phyloP scores from a whole-genome alignment of 2,329 filamentous ascomycete species.

The Diaporthe longicolla region DNA sequence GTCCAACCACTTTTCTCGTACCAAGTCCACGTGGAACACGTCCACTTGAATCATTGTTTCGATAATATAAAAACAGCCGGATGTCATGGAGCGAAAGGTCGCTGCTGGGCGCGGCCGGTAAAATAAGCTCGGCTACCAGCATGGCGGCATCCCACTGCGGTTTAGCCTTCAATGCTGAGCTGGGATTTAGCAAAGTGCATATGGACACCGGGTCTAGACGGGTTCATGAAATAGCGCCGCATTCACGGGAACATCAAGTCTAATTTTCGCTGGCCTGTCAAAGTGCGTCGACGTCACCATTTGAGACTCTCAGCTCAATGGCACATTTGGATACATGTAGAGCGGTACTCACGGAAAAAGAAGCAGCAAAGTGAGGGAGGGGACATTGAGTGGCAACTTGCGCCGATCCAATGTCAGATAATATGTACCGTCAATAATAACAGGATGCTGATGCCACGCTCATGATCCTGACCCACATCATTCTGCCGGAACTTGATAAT shows the following conservation, averaged over 20 bases:
- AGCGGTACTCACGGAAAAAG: no score
- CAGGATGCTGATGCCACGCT: not conserved
- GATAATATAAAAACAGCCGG: slow-evolving; percentile 25
- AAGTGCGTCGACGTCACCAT: not conserved
- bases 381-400: not conserved
- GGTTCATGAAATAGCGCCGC: slow-evolving; percentile 15
- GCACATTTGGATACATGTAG: not conserved
- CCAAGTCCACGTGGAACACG: not conserved
- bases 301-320: not conserved
- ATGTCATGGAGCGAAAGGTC: not conserved
- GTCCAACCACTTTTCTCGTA: not conserved
- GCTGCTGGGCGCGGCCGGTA: not conserved
- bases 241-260: not conserved
- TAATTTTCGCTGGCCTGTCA: not conserved
- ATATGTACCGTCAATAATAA: not conserved
- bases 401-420: not conserved
- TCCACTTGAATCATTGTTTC: not conserved
- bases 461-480: not conserved
- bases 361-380: not conserved
- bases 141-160: not conserved
- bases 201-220: not conserved
- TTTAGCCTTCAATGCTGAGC: not conserved
- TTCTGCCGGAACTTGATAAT: not conserved
- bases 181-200: not conserved
- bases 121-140: slow-evolving; percentile 21